Evolutionary conservation across 164 flowering plant genomes (phyloP).

Genomic region (Vitis amurensis): DNA sequence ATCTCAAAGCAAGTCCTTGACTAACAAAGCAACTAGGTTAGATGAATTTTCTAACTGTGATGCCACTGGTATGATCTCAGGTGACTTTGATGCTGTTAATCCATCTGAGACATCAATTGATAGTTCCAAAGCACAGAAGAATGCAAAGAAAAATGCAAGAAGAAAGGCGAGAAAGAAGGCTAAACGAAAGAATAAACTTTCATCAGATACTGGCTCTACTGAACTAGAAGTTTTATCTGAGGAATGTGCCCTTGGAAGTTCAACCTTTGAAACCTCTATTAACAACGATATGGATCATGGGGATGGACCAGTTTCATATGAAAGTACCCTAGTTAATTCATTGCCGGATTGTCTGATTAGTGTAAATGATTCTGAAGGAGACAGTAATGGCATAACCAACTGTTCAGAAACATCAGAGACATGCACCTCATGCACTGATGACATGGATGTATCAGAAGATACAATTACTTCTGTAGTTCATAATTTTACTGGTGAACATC

Average conservation of each 20-base stretch:
- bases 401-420: constrained; percentile 13
- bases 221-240: constrained; percentile 20
- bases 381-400: neutral
- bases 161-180: constrained; percentile 49
- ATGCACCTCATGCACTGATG: constrained; percentile 15
- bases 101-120: constrained; percentile 21
- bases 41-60: constrained; percentile 20
- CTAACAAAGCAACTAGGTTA: constrained; percentile 17
- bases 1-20: constrained; percentile 17
- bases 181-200: constrained; percentile 30
- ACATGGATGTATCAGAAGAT: constrained; percentile 15
- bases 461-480: constrained; percentile 15
- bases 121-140: constrained; percentile 19
- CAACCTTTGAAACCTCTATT: constrained; percentile 21
- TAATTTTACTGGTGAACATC: constrained; percentile 13
- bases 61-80: constrained; percentile 22
- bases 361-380: constrained; percentile 8
- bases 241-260: constrained; percentile 22
- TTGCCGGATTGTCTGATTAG: constrained; percentile 8
- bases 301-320: constrained; percentile 18
- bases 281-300: constrained; percentile 18
- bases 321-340: constrained; percentile 16
- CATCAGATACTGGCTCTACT: constrained; percentile 12
- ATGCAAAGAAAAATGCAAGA: constrained; percentile 25
- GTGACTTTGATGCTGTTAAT: constrained; percentile 17